Evolutionary conservation across 495 filamentous ascomycete genomes (phyloP).

Genomic region (Xanthoparmelia taractica): DNA sequence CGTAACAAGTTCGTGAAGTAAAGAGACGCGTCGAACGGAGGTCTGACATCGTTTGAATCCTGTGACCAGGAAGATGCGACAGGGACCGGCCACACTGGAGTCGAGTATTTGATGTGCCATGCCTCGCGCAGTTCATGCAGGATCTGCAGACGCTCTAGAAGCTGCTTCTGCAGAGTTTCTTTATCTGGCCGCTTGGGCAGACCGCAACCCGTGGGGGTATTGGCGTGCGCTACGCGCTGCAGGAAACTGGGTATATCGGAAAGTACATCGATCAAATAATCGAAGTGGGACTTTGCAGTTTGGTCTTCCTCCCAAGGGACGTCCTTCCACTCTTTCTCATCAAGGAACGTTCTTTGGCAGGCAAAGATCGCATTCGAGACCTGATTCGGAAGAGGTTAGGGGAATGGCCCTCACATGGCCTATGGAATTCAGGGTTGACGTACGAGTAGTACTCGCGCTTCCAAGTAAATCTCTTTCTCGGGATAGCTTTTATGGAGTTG

Average conservation of each 20-base stretch:
- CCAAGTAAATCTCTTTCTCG: constrained; percentile 12
- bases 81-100: background rate
- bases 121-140: background rate
- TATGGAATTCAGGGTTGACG: background rate
- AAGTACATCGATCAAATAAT: constrained; percentile 9
- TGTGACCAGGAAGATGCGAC: background rate
- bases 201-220: background rate
- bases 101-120: background rate
- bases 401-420: background rate
- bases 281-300: background rate
- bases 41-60: background rate
- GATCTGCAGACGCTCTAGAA: background rate
- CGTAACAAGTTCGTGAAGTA: constrained; percentile 2
- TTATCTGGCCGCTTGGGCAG: background rate
- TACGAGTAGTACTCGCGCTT: constrained; percentile 10
- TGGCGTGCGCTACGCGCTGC: background rate
- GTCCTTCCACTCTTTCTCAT: constrained; percentile 11
- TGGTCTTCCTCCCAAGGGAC: constrained; percentile 12
- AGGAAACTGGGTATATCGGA: constrained; percentile 10
- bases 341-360: constrained; percentile 17
- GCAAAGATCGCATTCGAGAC: background rate
- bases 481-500: constrained; percentile 8
- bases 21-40: constrained; percentile 6
- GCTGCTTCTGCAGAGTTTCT: background rate
- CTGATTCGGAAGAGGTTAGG: background rate